Evolutionary conservation across 2,329 filamentous ascomycete genomes (phyloP), one percentile per base, ranked within the genome.

Genomic region (Sporothrix globosa): DNA sequence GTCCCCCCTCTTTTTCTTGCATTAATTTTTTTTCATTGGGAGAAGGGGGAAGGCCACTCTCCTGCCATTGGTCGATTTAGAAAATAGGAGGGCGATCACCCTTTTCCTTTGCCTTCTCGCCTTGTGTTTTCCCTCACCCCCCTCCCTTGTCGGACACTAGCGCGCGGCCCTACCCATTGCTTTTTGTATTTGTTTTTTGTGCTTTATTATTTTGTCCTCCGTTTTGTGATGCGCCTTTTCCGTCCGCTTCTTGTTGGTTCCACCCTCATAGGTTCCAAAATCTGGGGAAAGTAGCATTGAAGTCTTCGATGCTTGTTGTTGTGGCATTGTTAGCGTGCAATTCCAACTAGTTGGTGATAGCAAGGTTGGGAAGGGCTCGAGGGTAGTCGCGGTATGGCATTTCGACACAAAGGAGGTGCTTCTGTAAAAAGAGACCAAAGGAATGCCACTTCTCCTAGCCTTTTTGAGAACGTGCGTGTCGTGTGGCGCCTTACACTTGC

Each of bases 211-310:
- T 34, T 6, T 34, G 6, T 34, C 5, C 34, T 34, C 7, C 34
- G 34, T 34, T 30, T 30, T 5, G 56, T 60, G 56, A 41, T 58
- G 54, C 30, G 17, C 56, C 41, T n/a, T 58, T 68, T 30, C 30
- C 30, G 30, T 30, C 30, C 44, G 41, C 13, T 41, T 44, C 41
- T 50, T 5, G 17, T 24, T 41, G n/a, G 53, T 58, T 58, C 58
- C 58, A 65, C 60, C 13, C 10, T 44, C 39, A 44, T 17, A 53
- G 17, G 41, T 44, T 21, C 48, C 24, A 69, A 54, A 69, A 69
- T 68, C 69, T 65, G 69, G 69, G 69, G 69, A 71, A 71, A 65
- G 69, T 71, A 65, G 48, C 69, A 71, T 71, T 63, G 27, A 56
- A 5, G 19, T 11, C 34, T 41, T 56, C 6, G 9, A 19, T 61